Evolutionary conservation across 2,329 filamentous ascomycete genomes (phyloP).

Genomic region (Xylaria hypoxylon): DNA sequence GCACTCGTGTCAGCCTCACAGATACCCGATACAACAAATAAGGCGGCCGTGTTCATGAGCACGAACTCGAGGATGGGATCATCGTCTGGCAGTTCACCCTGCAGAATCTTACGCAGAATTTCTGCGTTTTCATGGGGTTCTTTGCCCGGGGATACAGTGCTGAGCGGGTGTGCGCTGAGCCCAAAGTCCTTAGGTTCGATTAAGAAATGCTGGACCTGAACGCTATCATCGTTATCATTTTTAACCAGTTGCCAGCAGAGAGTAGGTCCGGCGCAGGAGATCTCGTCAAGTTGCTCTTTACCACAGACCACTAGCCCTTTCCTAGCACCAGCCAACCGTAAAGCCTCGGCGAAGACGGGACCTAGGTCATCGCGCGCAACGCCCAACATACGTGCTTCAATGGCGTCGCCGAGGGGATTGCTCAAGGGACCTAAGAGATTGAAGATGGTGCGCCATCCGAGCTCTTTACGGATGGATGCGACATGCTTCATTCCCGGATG

Average conservation of each 20-base stretch:
- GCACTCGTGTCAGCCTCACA: constrained; percentile 84
- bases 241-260: constrained; percentile 86
- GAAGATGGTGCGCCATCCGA: constrained; percentile 97
- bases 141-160: constrained; percentile 84
- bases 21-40: constrained; percentile 86
- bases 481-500: constrained; percentile 95
- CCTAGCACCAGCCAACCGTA: constrained; percentile 77
- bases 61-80: constrained; percentile 94
- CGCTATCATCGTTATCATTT: constrained; percentile 52
- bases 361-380: constrained; percentile 90
- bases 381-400: constrained; percentile 93
- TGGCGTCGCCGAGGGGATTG: constrained; percentile 84
- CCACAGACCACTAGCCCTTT: constrained; percentile 95
- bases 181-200: constrained; percentile 90
- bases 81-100: constrained; percentile 76
- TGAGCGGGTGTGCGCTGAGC: constrained; percentile 77
- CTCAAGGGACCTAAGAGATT: constrained; percentile 93
- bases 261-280: constrained; percentile 89
- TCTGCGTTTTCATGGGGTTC: constrained; percentile 87
- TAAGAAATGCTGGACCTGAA: constrained; percentile 79
- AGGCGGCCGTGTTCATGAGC: constrained; percentile 89
- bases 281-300: constrained; percentile 93
- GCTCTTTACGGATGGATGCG: constrained; percentile 83
- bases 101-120: constrained; percentile 82
- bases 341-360: constrained; percentile 86